Evolutionary conservation across 306 rosid genomes (phyloP).

Genomic region (Cyclanthera cordifolia): DNA sequence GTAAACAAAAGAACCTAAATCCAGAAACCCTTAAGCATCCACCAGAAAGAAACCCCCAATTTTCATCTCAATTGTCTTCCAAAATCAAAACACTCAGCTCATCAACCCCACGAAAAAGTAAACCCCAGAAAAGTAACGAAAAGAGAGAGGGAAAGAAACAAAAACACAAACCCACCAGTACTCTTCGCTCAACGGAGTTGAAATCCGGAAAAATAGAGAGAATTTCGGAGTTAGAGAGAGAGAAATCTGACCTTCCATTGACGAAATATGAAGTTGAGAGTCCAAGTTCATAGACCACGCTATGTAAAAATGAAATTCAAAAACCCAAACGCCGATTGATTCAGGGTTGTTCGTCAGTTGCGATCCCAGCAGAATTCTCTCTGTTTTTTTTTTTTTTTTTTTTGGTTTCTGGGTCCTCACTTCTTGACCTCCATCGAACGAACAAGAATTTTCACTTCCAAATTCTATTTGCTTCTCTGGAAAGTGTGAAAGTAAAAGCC

Average conservation of each 20-base stretch:
- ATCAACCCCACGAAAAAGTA: neutral
- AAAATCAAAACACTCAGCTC: neutral
- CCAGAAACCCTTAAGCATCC: slow-evolving; percentile 8
- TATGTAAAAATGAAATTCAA: neutral
- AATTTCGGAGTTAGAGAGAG: slow-evolving; percentile 1
- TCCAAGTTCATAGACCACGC: slow-evolving; percentile 2
- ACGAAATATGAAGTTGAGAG: slow-evolving; percentile 10
- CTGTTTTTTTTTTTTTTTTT: too few species aligned
- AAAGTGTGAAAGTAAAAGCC: neutral
- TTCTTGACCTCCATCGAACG: too few species aligned
- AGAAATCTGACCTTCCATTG: slow-evolving; percentile 18
- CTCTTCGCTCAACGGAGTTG: too few species aligned
- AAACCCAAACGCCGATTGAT: neutral
- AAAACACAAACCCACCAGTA: too few species aligned
- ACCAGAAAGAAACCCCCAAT: neutral
- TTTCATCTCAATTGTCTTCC: neutral
- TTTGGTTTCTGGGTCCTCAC: too few species aligned
- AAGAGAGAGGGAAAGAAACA: too few species aligned
- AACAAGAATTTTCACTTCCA: too few species aligned
- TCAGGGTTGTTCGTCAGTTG: neutral
- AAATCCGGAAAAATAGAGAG: too few species aligned
- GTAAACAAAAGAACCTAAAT: neutral
- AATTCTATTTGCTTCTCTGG: neutral
- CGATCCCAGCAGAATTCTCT: slow-evolving; percentile 8
- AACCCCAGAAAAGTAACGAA: too few species aligned